phyloP scores from a whole-genome alignment of 2,329 filamentous ascomycete species.

The Fusarium sp. region DNA sequence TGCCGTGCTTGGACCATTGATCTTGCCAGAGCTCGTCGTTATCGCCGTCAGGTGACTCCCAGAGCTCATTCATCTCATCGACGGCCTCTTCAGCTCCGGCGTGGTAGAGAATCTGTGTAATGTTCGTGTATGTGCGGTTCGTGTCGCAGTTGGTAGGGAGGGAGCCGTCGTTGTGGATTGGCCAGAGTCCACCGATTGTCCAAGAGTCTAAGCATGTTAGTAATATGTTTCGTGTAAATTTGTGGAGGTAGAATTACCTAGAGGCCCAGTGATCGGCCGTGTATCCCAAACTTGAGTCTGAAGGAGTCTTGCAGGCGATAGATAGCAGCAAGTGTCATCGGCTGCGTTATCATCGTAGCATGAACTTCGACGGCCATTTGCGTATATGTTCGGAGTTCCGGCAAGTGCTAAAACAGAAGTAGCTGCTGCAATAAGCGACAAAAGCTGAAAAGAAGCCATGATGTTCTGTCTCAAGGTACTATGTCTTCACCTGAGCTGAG shows the following conservation, averaged over 20 bases:
- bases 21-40: conserved; percentile 20
- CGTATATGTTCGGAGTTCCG: conserved; percentile 16
- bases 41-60: background rate
- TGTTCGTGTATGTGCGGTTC: conserved; percentile 29
- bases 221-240: accelerated
- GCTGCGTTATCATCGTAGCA: background rate
- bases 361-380: background rate
- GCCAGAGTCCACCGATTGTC: conserved; percentile 17
- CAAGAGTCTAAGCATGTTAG: conserved; percentile 13
- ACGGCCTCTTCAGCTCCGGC: conserved; percentile 1
- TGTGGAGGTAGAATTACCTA: background rate
- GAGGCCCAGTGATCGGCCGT: conserved; percentile 2
- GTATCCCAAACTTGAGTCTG: conserved; percentile 27
- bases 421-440: conserved; percentile 5
- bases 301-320: conserved; percentile 11
- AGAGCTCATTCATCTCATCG: conserved; percentile 6
- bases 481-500: background rate
- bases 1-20: conserved; percentile 12
- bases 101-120: conserved; percentile 21
- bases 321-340: conserved; percentile 10
- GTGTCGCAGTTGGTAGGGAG: conserved; percentile 9
- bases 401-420: conserved; percentile 16
- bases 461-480: background rate
- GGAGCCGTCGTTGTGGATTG: conserved; percentile 9
- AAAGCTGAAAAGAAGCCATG: conserved; percentile 12